These are phyloP conservation scores for Gaeumannomyces tritici DNA, from an alignment of 2,329 filamentous ascomycete genomes.

Conservation along the genomic window DNA sequence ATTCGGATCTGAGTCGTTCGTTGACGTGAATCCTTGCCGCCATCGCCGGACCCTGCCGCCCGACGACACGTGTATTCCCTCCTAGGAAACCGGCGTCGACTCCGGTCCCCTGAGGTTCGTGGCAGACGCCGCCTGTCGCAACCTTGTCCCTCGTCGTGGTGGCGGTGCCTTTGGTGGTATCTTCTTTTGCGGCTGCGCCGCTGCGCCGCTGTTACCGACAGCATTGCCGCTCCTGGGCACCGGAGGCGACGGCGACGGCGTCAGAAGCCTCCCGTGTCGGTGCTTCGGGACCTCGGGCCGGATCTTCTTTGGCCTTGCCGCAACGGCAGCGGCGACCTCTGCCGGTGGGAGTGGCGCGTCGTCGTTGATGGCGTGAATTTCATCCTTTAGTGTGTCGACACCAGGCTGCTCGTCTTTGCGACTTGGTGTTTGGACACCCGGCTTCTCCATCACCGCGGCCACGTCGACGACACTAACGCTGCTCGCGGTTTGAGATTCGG, in stretches of 20 bases:
- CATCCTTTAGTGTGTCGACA: slow-evolving; percentile 7
- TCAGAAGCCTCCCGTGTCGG: slow-evolving; percentile 38
- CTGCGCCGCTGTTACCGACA: not conserved
- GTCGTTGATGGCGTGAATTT: not conserved
- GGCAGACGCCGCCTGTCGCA: slow-evolving; percentile 10
- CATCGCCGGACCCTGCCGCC: not conserved
- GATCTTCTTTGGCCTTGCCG: slow-evolving; percentile 30
- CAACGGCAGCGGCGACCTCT: not conserved
- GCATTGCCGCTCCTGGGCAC: slow-evolving; percentile 8
- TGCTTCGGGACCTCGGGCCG: slow-evolving; percentile 47
- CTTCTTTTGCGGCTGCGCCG: slow-evolving; percentile 9
- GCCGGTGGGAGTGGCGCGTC: not conserved
- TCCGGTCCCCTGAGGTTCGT: slow-evolving; percentile 7
- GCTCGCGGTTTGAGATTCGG: slow-evolving; percentile 56
- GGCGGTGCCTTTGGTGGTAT: slow-evolving; percentile 14
- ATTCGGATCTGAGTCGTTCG: no score
- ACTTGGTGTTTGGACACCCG: slow-evolving; percentile 73
- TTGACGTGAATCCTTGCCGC: no score
- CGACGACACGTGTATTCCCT: not conserved
- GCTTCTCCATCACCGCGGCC: slow-evolving; percentile 71
- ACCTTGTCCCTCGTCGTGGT: slow-evolving; percentile 9
- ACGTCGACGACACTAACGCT: slow-evolving; percentile 69
- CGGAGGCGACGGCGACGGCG: slow-evolving; percentile 7
- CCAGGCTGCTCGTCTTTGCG: slow-evolving; percentile 30
- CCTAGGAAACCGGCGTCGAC: slow-evolving; percentile 4